Evolutionary conservation across 2,329 filamentous ascomycete species (phyloP).

Genomic region (Ceratocystis albifundus): DNA sequence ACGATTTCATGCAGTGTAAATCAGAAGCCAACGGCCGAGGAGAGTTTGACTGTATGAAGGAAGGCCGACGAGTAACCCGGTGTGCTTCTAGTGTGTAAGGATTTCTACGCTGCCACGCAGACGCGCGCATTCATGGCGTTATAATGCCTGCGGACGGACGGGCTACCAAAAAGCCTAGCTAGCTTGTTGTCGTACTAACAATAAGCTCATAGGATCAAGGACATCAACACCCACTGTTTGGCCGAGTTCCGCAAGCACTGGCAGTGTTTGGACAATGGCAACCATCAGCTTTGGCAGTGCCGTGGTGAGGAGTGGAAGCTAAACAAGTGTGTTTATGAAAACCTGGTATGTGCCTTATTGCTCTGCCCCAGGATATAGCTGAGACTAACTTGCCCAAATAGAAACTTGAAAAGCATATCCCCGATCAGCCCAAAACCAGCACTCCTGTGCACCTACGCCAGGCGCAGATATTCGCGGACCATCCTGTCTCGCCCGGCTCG

Average conservation of each 20-base stretch:
- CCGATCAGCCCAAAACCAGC: conserved; percentile 57
- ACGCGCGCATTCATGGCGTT: neutral
- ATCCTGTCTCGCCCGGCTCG: conserved; percentile 35
- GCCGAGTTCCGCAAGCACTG: conserved; percentile 86
- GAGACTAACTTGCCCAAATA: conserved; percentile 30
- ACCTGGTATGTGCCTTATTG: conserved; percentile 55
- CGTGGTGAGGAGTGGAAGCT: conserved; percentile 75
- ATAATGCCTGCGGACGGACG: neutral
- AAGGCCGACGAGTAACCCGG: conserved; percentile 89
- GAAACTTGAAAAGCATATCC: conserved; percentile 73
- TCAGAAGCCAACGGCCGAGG: conserved; percentile 79
- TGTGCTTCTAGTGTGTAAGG: conserved; percentile 94
- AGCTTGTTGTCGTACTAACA: neutral
- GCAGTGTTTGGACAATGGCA: conserved; percentile 92
- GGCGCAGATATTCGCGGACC: conserved; percentile 50
- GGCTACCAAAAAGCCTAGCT: neutral
- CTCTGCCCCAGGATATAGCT: neutral
- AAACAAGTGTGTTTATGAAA: conserved; percentile 92
- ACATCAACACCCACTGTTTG: conserved; percentile 92
- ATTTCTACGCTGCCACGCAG: neutral
- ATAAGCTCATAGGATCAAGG: conserved; percentile 55
- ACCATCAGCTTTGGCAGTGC: conserved; percentile 96
- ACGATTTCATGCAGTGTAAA: conserved; percentile 99
- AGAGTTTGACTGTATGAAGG: conserved; percentile 90
- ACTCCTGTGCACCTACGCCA: conserved; percentile 63